Evolutionary conservation across 2,329 filamentous ascomycete genomes (phyloP).

Genomic region (Pseudogymnoascus sp.): DNA sequence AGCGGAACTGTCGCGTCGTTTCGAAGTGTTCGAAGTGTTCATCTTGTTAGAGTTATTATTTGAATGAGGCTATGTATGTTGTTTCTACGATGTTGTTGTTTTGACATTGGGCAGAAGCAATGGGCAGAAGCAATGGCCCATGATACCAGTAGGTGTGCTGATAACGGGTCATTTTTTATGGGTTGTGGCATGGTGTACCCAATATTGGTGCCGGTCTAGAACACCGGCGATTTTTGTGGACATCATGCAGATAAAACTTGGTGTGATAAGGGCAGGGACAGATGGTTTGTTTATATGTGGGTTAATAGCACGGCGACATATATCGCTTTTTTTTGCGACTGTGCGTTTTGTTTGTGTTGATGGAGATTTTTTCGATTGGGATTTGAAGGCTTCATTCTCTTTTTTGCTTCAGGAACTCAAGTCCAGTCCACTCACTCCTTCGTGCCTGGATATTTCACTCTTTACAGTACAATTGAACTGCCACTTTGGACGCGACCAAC

Average conservation of each 20-base stretch:
- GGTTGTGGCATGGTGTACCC: slow-evolving; percentile 4
- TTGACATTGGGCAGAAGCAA: no score
- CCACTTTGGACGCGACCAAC: background rate
- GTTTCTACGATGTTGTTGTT: no score
- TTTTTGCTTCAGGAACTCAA: background rate
- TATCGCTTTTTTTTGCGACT: background rate
- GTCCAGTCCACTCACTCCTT: background rate
- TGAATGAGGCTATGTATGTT: no score
- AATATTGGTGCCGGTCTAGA: background rate
- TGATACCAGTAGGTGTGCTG: background rate
- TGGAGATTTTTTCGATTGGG: background rate
- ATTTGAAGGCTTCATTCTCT: background rate
- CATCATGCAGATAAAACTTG: background rate
- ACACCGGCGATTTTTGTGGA: background rate
- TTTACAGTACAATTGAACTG: background rate
- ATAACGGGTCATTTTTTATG: background rate
- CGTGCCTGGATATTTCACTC: background rate
- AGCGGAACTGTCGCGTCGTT: no score
- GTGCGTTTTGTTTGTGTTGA: background rate
- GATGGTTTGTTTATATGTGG: slow-evolving; percentile 6
- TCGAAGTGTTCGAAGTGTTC: no score
- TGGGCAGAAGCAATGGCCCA: no score
- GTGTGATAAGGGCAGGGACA: slow-evolving; percentile 1
- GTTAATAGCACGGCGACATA: background rate
- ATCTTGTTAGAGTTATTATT: no score